These are phyloP conservation scores for Capsicum pubescens DNA, from an alignment of 257 asterid species.

Conservation along the genomic window DNA sequence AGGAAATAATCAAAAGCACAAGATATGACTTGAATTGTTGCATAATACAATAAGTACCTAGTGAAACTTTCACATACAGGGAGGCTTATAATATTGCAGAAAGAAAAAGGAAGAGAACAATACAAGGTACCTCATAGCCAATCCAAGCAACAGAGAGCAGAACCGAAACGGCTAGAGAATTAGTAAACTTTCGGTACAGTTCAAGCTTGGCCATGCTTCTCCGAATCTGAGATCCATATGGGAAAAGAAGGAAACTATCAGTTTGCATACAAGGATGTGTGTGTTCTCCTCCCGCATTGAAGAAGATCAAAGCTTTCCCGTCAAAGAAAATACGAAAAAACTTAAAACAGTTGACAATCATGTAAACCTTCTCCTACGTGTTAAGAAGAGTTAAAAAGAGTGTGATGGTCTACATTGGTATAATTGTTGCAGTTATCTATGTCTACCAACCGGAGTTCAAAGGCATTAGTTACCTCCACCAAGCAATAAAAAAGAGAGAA, in stretches of 20 bases:
- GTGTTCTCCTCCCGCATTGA: conserved; percentile 9
- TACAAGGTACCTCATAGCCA: conserved; percentile 80
- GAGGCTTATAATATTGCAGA: neutral
- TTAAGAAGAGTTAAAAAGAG: conserved; percentile 25
- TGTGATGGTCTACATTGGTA: neutral
- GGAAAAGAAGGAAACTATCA: conserved; percentile 22
- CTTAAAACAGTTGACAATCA: neutral
- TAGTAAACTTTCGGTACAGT: conserved; percentile 88
- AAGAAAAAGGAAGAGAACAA: neutral
- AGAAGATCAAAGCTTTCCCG: conserved; percentile 12
- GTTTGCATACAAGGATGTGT: conserved; percentile 2
- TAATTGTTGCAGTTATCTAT: neutral
- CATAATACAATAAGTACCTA: neutral
- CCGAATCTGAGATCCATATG: conserved; percentile 57
- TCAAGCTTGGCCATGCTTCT: conserved; percentile 91
- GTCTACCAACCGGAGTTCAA: neutral
- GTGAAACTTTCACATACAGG: conserved; percentile 6
- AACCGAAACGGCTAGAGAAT: conserved; percentile 81
- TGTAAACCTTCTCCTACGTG: neutral
- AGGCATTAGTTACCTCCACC: conserved; percentile 22
- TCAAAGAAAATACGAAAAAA: neutral
- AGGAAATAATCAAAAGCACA: conserved; percentile 21
- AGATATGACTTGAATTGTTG: neutral
- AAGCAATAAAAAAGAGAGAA: conserved; percentile 7
- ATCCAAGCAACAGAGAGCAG: conserved; percentile 96